Evolutionary conservation across 805 yeast genomes (phyloP), one percentile per base, ranked within the genome.

Genomic region (Jamesozyma piceae): DNA sequence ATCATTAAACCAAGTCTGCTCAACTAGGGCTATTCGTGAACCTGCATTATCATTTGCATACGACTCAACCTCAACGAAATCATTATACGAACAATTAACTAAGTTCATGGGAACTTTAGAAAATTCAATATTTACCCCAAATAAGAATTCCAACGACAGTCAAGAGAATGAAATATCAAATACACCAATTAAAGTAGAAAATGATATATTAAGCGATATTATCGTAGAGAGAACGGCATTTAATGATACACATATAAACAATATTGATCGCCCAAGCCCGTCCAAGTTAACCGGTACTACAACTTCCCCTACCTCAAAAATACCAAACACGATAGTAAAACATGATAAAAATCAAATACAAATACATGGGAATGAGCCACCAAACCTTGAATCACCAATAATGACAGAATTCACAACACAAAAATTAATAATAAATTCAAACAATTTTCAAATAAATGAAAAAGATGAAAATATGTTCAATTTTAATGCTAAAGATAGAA

Each of bases 21-120:
- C 96, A 1, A 86, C 97, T 0, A 69, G 68, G 18, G 78, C 96
- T 2, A 66, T 69, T 5, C 62, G 71, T 35, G 95, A 87, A 51
- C 95, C 97, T 0, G 85, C 97, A 0, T 57, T 78, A 32, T 79
- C 89, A 2, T 86, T 90, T 64, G 62, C 69, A 30, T 88, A 74
- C 52, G 83, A 85, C 56, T 71, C 74, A 21, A 53, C 41, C n/a
- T 48, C 54, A 3, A 49, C 50, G 2, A 52, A 58, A 26, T 67
- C 77, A 2, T 56, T 83, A 4, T 69, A 67, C 49, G 78, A 73
- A 6, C 92, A 83, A 53, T 57, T 83, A 18, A 18, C 35, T 4
- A 20, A 31, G 10, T 43, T 41, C 21, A 37, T 39, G 30, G 14
- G 17, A 9, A 30, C n/a, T 5, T n/a, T 30, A 9, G n/a, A 13